These are phyloP conservation scores for Logfia minima DNA, from an alignment of 129 eudicot species.

Conservation along the genomic window DNA sequence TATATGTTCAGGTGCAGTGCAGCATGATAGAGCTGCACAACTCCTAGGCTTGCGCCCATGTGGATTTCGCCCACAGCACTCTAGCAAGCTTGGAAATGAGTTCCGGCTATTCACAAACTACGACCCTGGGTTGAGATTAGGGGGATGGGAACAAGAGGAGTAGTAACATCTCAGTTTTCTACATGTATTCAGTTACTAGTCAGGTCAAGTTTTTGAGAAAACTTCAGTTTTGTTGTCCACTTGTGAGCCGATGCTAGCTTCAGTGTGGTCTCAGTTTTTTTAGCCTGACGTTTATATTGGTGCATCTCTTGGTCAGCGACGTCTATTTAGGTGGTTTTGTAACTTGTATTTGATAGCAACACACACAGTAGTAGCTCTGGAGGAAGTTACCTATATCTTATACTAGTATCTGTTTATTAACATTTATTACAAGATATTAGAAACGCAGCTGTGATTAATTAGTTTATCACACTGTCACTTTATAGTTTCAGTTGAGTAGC, in stretches of 20 bases:
- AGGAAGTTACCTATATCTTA: neutral
- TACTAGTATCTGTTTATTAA: neutral
- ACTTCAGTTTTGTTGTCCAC: neutral
- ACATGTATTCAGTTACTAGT: neutral
- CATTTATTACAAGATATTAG: neutral
- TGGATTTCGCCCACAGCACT: slow-evolving; percentile 86
- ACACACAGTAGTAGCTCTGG: neutral
- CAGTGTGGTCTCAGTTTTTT: neutral
- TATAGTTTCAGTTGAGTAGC: too few relatives aligned
- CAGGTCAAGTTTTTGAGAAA: neutral
- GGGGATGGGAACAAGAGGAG: slow-evolving; percentile 69
- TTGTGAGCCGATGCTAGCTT: neutral
- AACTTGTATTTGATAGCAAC: neutral
- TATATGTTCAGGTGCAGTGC: slow-evolving; percentile 69
- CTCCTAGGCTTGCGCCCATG: slow-evolving; percentile 81
- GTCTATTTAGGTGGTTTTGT: neutral
- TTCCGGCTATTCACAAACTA: slow-evolving; percentile 81
- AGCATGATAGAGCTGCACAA: slow-evolving; percentile 69
- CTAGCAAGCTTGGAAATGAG: slow-evolving; percentile 96
- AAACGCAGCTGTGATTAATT: too few relatives aligned
- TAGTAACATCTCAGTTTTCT: neutral
- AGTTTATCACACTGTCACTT: too few relatives aligned
- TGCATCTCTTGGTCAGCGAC: neutral
- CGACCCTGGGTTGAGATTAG: slow-evolving; percentile 78
- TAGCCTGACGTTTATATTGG: neutral